phyloP scores from a whole-genome alignment of 495 filamentous ascomycete species.

The Cercophora samala region DNA sequence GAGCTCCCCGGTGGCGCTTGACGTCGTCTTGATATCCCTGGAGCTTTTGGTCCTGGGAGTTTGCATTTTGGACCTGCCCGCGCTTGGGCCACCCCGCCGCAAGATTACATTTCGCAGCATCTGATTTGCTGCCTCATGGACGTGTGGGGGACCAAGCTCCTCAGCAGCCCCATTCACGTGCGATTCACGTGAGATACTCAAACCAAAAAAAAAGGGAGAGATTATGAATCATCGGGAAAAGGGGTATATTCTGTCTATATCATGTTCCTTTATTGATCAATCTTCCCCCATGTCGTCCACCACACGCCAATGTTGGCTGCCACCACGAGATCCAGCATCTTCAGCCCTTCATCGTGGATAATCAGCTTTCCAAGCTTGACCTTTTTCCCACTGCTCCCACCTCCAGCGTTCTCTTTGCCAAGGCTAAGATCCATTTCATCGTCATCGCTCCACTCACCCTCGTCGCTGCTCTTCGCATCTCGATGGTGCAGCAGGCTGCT shows the following conservation, averaged over 20 bases:
- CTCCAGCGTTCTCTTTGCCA: conserved; percentile 73
- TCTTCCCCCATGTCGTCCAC: conserved; percentile 83
- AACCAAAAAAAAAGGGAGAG: too few species aligned
- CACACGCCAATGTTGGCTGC: conserved; percentile 88
- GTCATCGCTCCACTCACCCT: conserved; percentile 30
- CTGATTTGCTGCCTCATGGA: conserved; percentile 26
- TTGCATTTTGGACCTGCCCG: conserved; percentile 22
- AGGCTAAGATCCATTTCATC: conserved; percentile 63
- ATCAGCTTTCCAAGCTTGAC: conserved; percentile 93
- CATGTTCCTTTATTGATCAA: conserved; percentile 17
- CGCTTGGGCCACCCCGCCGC: conserved; percentile 11
- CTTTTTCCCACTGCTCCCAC: conserved; percentile 76
- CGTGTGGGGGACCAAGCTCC: neutral
- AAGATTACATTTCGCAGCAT: conserved; percentile 34
- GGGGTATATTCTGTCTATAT: neutral
- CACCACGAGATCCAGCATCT: conserved; percentile 92
- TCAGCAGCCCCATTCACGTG: neutral
- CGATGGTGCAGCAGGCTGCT: conserved; percentile 30
- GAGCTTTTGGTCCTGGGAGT: conserved; percentile 17
- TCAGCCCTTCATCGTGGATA: conserved; percentile 83
- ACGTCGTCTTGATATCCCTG: conserved; percentile 26
- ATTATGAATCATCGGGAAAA: too few species aligned
- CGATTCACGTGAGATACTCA: neutral
- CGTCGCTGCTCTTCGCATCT: conserved; percentile 26
- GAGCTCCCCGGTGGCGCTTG: conserved; percentile 27